Percentiles rank a stretch among this genome's conserved stretches.
Evolutionary conservation across 1,284 basidiomycete genomes (phyloP).

Genomic region (Grifola frondosa): DNA sequence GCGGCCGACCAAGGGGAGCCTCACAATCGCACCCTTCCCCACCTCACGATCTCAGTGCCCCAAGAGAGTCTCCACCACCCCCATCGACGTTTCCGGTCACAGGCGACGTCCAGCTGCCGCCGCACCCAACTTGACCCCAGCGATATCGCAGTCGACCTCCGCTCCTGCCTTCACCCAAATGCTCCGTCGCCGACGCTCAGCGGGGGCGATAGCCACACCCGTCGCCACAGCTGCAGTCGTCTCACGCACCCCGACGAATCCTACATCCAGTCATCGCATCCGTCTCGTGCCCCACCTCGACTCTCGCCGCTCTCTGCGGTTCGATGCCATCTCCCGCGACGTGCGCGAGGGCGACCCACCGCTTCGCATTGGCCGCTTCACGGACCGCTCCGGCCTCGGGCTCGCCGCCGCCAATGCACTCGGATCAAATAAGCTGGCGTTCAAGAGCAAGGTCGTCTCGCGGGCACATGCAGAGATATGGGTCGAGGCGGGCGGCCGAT

Average conservation of each 20-base stretch:
- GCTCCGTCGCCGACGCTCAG: conserved; percentile 37
- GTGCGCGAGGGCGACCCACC: conserved; percentile 66
- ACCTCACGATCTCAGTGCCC: conserved; percentile 25
- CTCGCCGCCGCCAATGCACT: conserved; percentile 69
- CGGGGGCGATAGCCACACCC: conserved; percentile 33
- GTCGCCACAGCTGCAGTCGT: conserved; percentile 27
- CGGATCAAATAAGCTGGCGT: conserved; percentile 84
- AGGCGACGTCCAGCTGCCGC: conserved; percentile 31
- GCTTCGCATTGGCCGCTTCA: conserved; percentile 90
- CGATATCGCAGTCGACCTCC: conserved; percentile 29
- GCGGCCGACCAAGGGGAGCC: conserved; percentile 38
- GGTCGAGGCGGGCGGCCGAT: conserved; percentile 65
- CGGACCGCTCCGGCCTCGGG: conserved; percentile 75
- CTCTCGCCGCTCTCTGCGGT: conserved; percentile 83
- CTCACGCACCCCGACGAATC: conserved; percentile 24
- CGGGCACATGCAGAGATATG: conserved; percentile 95
- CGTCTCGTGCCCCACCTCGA: conserved; percentile 95
- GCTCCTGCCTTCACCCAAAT: conserved; percentile 35
- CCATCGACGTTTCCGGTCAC: conserved; percentile 25
- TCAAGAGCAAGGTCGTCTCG: conserved; percentile 95
- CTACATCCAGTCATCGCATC: conserved; percentile 50
- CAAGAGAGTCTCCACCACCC: conserved; percentile 32
- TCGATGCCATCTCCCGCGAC: conserved; percentile 91
- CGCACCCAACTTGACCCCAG: conserved; percentile 29
- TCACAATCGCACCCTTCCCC: conserved; percentile 40